phyloP scores from a whole-genome alignment of 1,284 basidiomycete species.

The Mycena citricolor region DNA sequence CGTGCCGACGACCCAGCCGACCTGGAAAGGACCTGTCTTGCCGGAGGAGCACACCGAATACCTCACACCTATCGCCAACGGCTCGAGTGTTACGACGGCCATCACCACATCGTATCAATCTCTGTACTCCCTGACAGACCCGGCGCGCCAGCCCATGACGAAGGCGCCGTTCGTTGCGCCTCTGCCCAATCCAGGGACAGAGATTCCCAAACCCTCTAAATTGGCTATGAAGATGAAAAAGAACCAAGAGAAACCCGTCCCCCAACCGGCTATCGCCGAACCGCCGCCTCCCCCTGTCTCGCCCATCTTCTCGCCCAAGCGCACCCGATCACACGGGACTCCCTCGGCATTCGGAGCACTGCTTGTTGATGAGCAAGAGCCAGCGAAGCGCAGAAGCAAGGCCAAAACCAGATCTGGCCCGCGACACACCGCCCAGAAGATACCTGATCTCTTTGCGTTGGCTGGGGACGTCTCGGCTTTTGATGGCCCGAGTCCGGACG shows the following conservation, averaged over 20 bases:
- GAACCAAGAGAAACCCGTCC: constrained; percentile 40
- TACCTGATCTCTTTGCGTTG: constrained; percentile 33
- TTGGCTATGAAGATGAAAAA: constrained; percentile 67
- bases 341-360: constrained; percentile 77
- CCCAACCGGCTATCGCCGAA: constrained; percentile 39
- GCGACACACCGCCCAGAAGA: constrained; percentile 26
- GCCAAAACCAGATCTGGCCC: constrained; percentile 25
- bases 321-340: constrained; percentile 58
- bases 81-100: constrained; percentile 71
- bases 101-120: constrained; percentile 77
- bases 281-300: constrained; percentile 39
- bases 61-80: constrained; percentile 72
- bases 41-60: constrained; percentile 59
- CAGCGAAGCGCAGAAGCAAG: constrained; percentile 18
- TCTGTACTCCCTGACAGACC: constrained; percentile 53
- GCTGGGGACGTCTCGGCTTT: constrained; percentile 57
- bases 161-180: constrained; percentile 44
- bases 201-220: constrained; percentile 54
- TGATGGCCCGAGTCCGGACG: constrained; percentile 85
- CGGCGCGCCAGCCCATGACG: constrained; percentile 36
- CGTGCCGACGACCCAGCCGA: constrained; percentile 25
- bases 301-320: constrained; percentile 56
- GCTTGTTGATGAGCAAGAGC: constrained; percentile 48
- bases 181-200: constrained; percentile 24
- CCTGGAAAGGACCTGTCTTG: constrained; percentile 33